Percentiles rank a stretch among this genome's conserved stretches.
phyloP scores from a whole-genome alignment of 768 basidiomycete species.

The Lyophyllum shimeji region DNA sequence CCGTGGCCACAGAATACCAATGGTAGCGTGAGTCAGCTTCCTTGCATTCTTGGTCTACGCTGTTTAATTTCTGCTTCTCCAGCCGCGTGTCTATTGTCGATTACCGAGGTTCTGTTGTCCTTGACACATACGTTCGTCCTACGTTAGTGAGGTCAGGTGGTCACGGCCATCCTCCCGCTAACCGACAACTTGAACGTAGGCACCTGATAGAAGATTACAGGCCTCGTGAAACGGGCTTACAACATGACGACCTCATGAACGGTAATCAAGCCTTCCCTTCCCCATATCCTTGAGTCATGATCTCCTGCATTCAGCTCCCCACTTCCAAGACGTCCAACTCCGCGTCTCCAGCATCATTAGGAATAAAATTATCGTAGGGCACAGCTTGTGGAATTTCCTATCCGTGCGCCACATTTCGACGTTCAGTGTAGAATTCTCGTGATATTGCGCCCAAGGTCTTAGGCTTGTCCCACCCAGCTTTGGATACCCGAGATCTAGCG shows the following conservation, averaged over 20 bases:
- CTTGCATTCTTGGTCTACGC: neutral
- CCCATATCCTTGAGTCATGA: too few species aligned
- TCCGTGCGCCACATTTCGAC: slow-evolving; percentile 38
- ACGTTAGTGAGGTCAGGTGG: slow-evolving; percentile 38
- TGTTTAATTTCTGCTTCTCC: slow-evolving; percentile 4
- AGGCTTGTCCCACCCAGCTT: slow-evolving; percentile 48
- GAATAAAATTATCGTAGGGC: slow-evolving; percentile 55
- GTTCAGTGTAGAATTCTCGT: neutral
- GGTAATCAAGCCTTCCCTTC: slow-evolving; percentile 22
- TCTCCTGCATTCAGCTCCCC: slow-evolving; percentile 42
- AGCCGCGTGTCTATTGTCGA: slow-evolving; percentile 54
- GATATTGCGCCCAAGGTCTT: slow-evolving; percentile 37
- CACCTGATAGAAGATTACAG: slow-evolving; percentile 49
- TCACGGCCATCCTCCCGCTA: neutral
- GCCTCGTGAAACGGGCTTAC: slow-evolving; percentile 44
- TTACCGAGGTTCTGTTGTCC: slow-evolving; percentile 42
- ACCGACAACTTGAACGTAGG: slow-evolving; percentile 27
- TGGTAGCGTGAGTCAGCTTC: slow-evolving; percentile 48
- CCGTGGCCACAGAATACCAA: slow-evolving; percentile 36
- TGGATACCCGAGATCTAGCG: slow-evolving; percentile 55
- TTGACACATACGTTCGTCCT: slow-evolving; percentile 54
- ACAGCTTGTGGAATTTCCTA: slow-evolving; percentile 52
- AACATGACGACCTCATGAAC: slow-evolving; percentile 34
- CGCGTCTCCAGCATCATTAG: slow-evolving; percentile 41
- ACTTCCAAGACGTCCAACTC: slow-evolving; percentile 47